Evolutionary conservation across 1,284 basidiomycete species (phyloP), one percentile per base, ranked within the genome.

Genomic region (Bondarzewia mesenterica): DNA sequence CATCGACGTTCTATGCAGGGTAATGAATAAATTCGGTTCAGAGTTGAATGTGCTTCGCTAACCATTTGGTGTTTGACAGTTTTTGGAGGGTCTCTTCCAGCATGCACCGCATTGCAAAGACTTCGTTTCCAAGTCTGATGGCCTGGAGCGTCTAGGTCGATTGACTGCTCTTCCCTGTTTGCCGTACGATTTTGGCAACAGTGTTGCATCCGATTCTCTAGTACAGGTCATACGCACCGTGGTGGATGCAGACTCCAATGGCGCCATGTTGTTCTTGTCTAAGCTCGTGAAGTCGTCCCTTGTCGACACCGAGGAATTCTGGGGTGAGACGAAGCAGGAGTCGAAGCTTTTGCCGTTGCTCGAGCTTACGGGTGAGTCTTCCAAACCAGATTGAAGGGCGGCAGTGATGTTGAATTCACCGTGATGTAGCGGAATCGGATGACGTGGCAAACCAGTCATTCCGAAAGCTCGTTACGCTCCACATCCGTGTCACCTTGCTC

Each of bases 61-160:
- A n/a, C n/a, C n/a, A n/a, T 48, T 51, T 47, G 49, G 44, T 52
- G n/a, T 32, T 50, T 38, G 48, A 26, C 57, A 93, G 88, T 92
- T 95, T 60, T 73, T 98, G 48, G 92, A 95, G 61, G 93, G 94
- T 7, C 77, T 99, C 42, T 93, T 99, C 69, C 93, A 95, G 59
- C 93, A 90, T 60, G 82, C 74, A 29, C 83, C 82, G 27, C 91
- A 97, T 62, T 92, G 89, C 71, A 83, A 84, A 52, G 95, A 98
- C 56, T 98, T 99, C 63, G 80, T 98, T 54, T 67, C 72, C 16
- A 76, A 78, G 46, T 75, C 79, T 2, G 85, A 89, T 50, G 90
- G 92, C 12, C 73, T 98, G 15, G 75, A 82, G 38, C 75, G 78
- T 48, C 69, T 99, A 21, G 82, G 93, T 45, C 75, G 76, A 51